A percentile compares a stretch with the other conserved stretches of the same genome.
Conservation (phyloP, 306 rosid species). For the Ceratonia siliqua region DNA sequence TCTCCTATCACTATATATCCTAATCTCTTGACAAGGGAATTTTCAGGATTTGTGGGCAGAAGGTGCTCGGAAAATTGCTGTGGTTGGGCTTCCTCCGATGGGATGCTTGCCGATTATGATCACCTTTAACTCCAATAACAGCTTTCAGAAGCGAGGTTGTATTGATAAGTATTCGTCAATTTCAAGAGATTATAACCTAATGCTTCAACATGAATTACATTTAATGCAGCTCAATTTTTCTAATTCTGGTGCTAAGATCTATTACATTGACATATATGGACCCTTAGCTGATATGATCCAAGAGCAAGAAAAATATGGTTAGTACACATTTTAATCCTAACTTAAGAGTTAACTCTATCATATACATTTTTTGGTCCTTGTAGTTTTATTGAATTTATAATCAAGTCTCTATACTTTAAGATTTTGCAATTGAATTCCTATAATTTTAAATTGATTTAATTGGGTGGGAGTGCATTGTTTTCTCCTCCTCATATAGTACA, state of each 20-base stretch:
- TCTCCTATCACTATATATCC: too few species aligned
- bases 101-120: slow-evolving; percentile 70
- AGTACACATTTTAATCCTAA: not conserved
- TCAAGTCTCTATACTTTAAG: too few species aligned
- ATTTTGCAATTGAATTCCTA: too few species aligned
- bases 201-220: slow-evolving; percentile 53
- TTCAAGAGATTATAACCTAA: slow-evolving; percentile 53
- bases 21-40: not conserved
- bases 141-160: slow-evolving; percentile 43
- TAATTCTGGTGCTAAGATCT: slow-evolving; percentile 30
- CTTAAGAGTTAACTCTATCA: not conserved
- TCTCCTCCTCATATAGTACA: too few species aligned
- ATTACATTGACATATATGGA: slow-evolving; percentile 55
- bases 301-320: slow-evolving; percentile 43
- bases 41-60: slow-evolving; percentile 59
- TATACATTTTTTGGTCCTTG: not conserved
- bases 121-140: slow-evolving; percentile 38
- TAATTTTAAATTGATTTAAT: too few species aligned
- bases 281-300: slow-evolving; percentile 55
- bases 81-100: slow-evolving; percentile 69
- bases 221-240: slow-evolving; percentile 37
- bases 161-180: slow-evolving; percentile 46
- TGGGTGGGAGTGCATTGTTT: too few species aligned
- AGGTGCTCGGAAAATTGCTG: slow-evolving; percentile 56
- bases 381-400: too few species aligned